A percentile compares a stretch with the other conserved stretches of the same genome.
These are phyloP conservation scores for Candida hispaniensis DNA, from an alignment of 805 yeast genomes.

Conservation along the genomic window DNA sequence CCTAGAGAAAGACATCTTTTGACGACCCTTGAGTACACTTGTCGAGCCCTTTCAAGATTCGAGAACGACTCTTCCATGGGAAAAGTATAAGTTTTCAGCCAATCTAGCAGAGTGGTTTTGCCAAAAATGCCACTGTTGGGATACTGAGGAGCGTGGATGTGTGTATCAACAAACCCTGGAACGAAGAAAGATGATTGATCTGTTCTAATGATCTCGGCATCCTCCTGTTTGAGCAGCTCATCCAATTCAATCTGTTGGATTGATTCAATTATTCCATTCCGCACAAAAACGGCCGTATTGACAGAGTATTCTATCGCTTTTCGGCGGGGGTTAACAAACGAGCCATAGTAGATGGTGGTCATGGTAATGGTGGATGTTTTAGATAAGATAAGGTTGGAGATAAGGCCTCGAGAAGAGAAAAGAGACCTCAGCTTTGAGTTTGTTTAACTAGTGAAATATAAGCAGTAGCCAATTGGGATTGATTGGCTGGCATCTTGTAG, in stretches of 20 bases:
- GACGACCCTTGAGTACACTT: slow-evolving; percentile 60
- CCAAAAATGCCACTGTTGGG: slow-evolving; percentile 81
- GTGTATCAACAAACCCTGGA: slow-evolving; percentile 78
- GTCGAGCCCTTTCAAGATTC: slow-evolving; percentile 42
- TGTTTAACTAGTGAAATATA: too few relatives aligned
- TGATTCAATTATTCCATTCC: slow-evolving; percentile 42
- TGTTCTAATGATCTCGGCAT: slow-evolving; percentile 14
- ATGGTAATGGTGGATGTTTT: neutral
- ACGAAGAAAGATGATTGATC: slow-evolving; percentile 42
- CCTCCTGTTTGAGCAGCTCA: slow-evolving; percentile 24
- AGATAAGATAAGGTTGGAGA: too few relatives aligned
- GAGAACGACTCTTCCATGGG: slow-evolving; percentile 68
- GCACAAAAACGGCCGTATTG: slow-evolving; percentile 55
- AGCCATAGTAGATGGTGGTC: slow-evolving; percentile 3
- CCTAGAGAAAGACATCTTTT: slow-evolving; percentile 62
- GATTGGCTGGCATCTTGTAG: too few relatives aligned
- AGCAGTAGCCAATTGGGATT: too few relatives aligned
- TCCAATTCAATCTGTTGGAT: slow-evolving; percentile 24
- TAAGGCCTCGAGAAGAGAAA: too few relatives aligned
- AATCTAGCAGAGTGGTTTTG: slow-evolving; percentile 71
- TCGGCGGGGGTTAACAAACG: slow-evolving; percentile 9
- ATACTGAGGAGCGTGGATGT: slow-evolving; percentile 76
- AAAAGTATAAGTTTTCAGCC: slow-evolving; percentile 83
- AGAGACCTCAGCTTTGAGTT: too few relatives aligned
- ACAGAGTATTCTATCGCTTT: slow-evolving; percentile 41